A percentile compares a stretch with the other conserved stretches of the same genome.
Conservation (phyloP, 345 rosid genomes). For the Arabidopsis arenosa region DNA sequence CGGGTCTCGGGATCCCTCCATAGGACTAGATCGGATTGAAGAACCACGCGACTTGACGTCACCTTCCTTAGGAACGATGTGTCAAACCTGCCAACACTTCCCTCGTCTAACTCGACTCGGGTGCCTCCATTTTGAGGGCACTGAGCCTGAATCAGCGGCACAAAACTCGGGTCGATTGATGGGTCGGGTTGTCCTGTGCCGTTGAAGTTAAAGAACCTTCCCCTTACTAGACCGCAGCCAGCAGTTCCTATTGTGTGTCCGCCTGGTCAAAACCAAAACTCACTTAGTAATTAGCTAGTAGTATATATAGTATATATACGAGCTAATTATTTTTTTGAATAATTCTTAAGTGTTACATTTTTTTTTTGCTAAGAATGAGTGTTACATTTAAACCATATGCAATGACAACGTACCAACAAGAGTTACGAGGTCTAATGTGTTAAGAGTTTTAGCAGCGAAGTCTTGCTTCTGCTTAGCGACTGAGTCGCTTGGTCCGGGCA, state of each 20-base stretch:
- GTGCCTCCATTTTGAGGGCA: constrained; percentile 42
- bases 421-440: constrained; percentile 54
- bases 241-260: constrained; percentile 61
- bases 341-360: no score
- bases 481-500: constrained; percentile 48
- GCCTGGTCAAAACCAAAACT: constrained; percentile 39
- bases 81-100: constrained; percentile 50
- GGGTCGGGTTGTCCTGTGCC: constrained; percentile 47
- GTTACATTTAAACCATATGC: no score
- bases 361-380: no score
- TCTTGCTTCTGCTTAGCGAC: constrained; percentile 47
- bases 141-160: constrained; percentile 32
- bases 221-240: constrained; percentile 47
- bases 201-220: constrained; percentile 49
- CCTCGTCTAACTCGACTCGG: constrained; percentile 48
- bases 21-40: constrained; percentile 48
- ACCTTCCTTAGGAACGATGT: constrained; percentile 51
- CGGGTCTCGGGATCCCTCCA: constrained; percentile 49
- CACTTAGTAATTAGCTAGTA: neutral
- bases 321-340: no score
- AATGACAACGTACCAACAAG: constrained; percentile 51
- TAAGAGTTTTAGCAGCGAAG: constrained; percentile 46
- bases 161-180: constrained; percentile 40
- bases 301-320: no score
- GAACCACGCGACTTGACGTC: constrained; percentile 48